Conservation (phyloP, 1,139 yeast species). For the Pichia terricola region DNA sequence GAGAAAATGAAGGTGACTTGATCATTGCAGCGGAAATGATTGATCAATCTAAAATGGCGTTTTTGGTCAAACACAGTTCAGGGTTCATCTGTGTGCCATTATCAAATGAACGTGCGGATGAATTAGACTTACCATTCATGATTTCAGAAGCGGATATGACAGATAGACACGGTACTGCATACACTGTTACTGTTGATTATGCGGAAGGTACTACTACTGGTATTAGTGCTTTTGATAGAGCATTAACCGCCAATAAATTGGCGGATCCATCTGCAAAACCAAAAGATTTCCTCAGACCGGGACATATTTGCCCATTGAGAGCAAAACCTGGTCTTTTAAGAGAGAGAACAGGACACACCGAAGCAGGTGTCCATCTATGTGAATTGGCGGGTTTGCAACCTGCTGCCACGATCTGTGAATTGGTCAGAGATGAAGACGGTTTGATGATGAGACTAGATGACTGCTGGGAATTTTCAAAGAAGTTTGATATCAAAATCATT, state of each 20-base stretch:
- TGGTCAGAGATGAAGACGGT: constrained; percentile 90
- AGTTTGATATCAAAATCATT: constrained; percentile 59
- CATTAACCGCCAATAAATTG: constrained; percentile 64
- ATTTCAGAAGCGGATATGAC: constrained; percentile 37
- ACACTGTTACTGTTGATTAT: constrained; percentile 85
- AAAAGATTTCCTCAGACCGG: constrained; percentile 75
- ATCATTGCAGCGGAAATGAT: constrained; percentile 80
- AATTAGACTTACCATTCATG: constrained; percentile 75
- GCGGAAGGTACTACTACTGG: constrained; percentile 93
- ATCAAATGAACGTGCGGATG: constrained; percentile 67
- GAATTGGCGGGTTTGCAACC: constrained; percentile 68
- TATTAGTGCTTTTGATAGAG: constrained; percentile 89
- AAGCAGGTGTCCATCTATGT: constrained; percentile 89
- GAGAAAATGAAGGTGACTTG: constrained; percentile 97
- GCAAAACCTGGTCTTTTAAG: constrained; percentile 82
- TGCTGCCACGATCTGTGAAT: constrained; percentile 88
- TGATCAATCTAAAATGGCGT: constrained; percentile 88
- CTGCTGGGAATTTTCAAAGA: constrained; percentile 60
- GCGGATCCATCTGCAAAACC: constrained; percentile 54
- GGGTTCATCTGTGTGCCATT: constrained; percentile 95
- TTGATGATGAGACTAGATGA: constrained; percentile 91
- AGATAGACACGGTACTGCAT: constrained; percentile 95
- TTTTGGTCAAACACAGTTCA: constrained; percentile 76
- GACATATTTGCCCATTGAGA: constrained; percentile 86
- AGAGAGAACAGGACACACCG: constrained; percentile 92